These are phyloP conservation scores for Xylaria sp. DNA, from an alignment of 2,329 filamentous ascomycete genomes.

Conservation along the genomic window DNA sequence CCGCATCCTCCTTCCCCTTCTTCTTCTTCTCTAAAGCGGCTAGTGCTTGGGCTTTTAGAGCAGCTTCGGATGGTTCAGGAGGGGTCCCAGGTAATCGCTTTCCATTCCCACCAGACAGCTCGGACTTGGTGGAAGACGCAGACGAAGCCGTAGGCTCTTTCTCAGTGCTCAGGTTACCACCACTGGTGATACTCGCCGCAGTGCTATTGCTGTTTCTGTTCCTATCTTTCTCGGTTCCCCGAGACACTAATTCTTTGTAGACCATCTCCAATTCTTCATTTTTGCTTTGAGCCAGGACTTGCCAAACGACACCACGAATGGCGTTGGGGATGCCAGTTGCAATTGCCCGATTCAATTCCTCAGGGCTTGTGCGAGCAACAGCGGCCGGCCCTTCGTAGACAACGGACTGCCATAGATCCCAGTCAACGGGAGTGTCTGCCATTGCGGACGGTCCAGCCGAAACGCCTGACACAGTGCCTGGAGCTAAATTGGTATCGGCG, in stretches of 20 bases:
- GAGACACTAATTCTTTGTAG: conserved; percentile 83
- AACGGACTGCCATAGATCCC: conserved; percentile 97
- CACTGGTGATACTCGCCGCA: conserved; percentile 63
- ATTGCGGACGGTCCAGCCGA: conserved; percentile 78
- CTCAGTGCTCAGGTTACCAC: conserved; percentile 66
- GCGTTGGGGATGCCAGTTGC: conserved; percentile 93
- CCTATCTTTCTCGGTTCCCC: conserved; percentile 84
- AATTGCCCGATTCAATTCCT: conserved; percentile 90
- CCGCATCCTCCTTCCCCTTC: conserved; percentile 81
- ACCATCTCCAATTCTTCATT: conserved; percentile 87
- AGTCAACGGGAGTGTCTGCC: conserved; percentile 84
- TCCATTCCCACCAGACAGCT: conserved; percentile 72
- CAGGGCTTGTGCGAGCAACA: conserved; percentile 85
- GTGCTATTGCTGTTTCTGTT: conserved; percentile 68
- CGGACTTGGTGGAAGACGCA: conserved; percentile 85
- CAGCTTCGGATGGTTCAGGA: conserved; percentile 72
- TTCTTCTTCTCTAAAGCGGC: conserved; percentile 76
- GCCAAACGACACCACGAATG: conserved; percentile 98
- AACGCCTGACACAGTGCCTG: conserved; percentile 86
- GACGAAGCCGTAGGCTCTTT: conserved; percentile 80
- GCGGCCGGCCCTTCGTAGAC: conserved; percentile 94
- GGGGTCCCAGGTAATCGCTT: conserved; percentile 66
- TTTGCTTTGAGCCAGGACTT: conserved; percentile 94
- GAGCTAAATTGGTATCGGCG: conserved; percentile 77
- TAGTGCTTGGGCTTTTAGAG: conserved; percentile 72